Evolutionary conservation across 139 green algal species (phyloP).

Genomic region (Spirogloea muscicola): DNA sequence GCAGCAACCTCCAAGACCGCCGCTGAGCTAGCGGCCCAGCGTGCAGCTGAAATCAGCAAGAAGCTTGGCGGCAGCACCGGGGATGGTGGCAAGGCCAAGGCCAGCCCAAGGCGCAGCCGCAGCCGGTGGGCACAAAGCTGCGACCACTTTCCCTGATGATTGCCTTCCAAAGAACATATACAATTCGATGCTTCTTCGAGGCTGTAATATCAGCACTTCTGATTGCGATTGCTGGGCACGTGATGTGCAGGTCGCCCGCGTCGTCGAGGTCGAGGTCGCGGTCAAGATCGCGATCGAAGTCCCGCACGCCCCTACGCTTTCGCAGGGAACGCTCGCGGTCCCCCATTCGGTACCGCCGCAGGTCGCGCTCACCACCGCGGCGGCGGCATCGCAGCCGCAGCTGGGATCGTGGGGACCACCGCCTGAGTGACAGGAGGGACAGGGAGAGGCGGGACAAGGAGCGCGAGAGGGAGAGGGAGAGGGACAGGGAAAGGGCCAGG

Average conservation of each 20-base stretch:
- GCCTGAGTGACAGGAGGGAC: slow-evolving; percentile 9
- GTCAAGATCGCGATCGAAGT: slow-evolving; percentile 26
- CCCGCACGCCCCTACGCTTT: no score
- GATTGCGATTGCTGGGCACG: slow-evolving; percentile 29
- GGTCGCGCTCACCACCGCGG: slow-evolving; percentile 17
- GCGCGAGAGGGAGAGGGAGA: slow-evolving; percentile 27
- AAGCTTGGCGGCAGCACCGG: slow-evolving; percentile 27
- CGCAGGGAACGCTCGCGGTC: no score
- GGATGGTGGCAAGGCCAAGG: slow-evolving; percentile 2
- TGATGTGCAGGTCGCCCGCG: neutral
- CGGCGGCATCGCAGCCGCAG: slow-evolving; percentile 15
- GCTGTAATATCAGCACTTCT: neutral
- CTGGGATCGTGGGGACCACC: slow-evolving; percentile 13
- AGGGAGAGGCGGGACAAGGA: slow-evolving; percentile 12
- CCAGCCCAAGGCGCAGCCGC: slow-evolving; percentile 10
- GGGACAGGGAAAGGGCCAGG: slow-evolving; percentile 30
- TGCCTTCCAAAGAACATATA: no score
- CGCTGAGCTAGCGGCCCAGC: slow-evolving; percentile 55
- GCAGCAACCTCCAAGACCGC: slow-evolving; percentile 44
- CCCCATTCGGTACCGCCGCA: neutral
- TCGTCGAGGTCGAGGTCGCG: slow-evolving; percentile 13
- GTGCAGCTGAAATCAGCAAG: slow-evolving; percentile 53
- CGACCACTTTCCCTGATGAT: neutral
- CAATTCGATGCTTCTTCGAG: neutral
- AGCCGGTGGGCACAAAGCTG: neutral